A percentile compares a stretch with the other conserved stretches of the same genome.
Conservation (phyloP, 805 yeast genomes). For the Pichia paraexigua region DNA sequence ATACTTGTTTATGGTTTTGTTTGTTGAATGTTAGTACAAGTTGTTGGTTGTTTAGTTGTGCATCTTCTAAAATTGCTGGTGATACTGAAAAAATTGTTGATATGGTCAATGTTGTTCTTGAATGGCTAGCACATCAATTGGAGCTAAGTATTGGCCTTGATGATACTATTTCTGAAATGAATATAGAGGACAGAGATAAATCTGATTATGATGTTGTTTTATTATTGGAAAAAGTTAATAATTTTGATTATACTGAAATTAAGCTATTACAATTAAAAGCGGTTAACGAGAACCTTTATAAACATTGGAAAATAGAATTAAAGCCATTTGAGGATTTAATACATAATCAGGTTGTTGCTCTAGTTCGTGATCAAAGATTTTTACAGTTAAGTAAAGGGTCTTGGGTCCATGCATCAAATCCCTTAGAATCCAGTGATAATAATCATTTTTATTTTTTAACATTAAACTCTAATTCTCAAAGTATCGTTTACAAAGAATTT, state of each 20-base stretch:
- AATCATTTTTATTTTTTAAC: constrained; percentile 39
- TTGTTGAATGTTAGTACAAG: constrained; percentile 9
- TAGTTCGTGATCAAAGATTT: constrained; percentile 69
- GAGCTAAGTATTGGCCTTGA: background rate
- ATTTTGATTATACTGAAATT: constrained; percentile 36
- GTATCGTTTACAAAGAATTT: constrained; percentile 54
- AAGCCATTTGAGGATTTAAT: constrained; percentile 42
- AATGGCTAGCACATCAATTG: constrained; percentile 8
- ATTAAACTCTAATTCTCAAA: constrained; percentile 59
- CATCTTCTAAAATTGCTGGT: constrained; percentile 1
- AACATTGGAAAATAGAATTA: constrained; percentile 40
- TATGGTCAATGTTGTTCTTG: constrained; percentile 3
- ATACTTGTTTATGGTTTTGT: constrained; percentile 10
- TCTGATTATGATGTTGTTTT: constrained; percentile 2
- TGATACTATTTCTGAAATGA: background rate
- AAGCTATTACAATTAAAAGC: constrained; percentile 46
- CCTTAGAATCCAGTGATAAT: constrained; percentile 21
- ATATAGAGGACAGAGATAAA: background rate
- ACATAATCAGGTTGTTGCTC: constrained; percentile 51
- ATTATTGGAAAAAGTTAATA: constrained; percentile 11
- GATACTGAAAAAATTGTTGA: constrained; percentile 8
- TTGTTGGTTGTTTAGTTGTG: constrained; percentile 13
- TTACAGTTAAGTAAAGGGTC: constrained; percentile 66
- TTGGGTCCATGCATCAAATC: constrained; percentile 68
- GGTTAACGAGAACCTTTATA: constrained; percentile 30